Evolutionary conservation across 2,329 filamentous ascomycete species (phyloP).

Genomic region (Trichophyton rubrum): DNA sequence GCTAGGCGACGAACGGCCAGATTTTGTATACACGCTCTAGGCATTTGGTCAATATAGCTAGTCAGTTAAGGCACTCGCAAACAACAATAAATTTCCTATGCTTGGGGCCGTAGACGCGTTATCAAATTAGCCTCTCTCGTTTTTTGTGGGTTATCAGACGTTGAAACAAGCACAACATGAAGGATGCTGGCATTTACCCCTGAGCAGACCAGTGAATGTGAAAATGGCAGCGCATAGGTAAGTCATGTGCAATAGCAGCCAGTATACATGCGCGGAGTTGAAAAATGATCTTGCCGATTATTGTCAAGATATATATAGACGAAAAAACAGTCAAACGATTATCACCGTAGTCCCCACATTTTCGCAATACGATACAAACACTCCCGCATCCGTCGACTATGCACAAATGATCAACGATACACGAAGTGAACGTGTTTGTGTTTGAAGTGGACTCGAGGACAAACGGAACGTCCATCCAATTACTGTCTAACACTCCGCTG

Average conservation of each 20-base stretch:
- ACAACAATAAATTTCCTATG: neutral
- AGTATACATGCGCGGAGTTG: too few species aligned
- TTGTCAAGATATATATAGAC: neutral
- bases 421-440: neutral
- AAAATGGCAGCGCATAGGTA: neutral
- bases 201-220: neutral
- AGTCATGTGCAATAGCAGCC: too few species aligned
- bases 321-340: neutral
- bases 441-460: neutral
- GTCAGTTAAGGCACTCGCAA: neutral
- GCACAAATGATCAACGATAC: neutral
- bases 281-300: neutral
- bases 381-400: neutral
- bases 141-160: neutral
- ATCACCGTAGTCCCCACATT: neutral
- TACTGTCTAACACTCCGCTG: neutral
- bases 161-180: neutral
- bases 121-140: neutral
- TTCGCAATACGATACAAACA: neutral
- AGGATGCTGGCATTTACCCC: neutral
- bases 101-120: too few species aligned
- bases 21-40: conserved; percentile 57
- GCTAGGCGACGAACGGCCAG: conserved; percentile 57
- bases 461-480: neutral
- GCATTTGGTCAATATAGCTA: neutral